A percentile compares a stretch with the other conserved stretches of the same genome.
These are phyloP conservation scores for Zygoascus flipseniorum DNA, from an alignment of 805 yeast species.

Conservation along the genomic window DNA sequence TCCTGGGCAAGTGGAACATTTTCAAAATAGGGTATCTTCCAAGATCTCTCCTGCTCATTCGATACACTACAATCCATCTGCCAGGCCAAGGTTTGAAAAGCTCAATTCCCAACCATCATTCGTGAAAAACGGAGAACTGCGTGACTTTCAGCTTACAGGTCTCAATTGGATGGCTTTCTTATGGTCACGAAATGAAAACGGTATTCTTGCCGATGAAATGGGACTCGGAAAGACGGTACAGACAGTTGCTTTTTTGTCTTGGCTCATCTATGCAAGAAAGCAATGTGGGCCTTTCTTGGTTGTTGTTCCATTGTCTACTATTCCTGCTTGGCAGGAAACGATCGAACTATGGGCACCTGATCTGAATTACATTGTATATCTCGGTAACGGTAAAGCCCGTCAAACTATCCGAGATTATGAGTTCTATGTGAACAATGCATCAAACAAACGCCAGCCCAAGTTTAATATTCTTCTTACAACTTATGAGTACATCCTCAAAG, in stretches of 20 bases:
- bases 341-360: constrained; percentile 98
- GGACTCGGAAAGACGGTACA: constrained; percentile 98
- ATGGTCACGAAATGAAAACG: constrained; percentile 97
- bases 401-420: constrained; percentile 76
- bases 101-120: constrained; percentile 78
- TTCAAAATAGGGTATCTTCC: constrained; percentile 71
- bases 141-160: constrained; percentile 97
- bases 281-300: constrained; percentile 97
- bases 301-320: constrained; percentile 91
- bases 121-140: constrained; percentile 80
- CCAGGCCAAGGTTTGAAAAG: constrained; percentile 85
- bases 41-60: constrained; percentile 78
- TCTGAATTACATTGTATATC: constrained; percentile 80
- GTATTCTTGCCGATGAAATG: constrained; percentile 97
- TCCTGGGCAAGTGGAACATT: constrained; percentile 75
- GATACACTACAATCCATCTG: constrained; percentile 57
- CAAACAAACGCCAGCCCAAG: constrained; percentile 58
- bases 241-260: constrained; percentile 86
- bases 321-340: constrained; percentile 99
- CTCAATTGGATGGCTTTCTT: constrained; percentile 99
- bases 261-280: constrained; percentile 91
- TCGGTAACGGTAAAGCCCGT: constrained; percentile 87
- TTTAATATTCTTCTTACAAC: constrained; percentile 91
- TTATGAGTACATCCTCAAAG: constrained; percentile 92
- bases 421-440: constrained; percentile 53